Evolutionary conservation across 2,329 filamentous ascomycete genomes (phyloP).

Genomic region (Didymella sp.): DNA sequence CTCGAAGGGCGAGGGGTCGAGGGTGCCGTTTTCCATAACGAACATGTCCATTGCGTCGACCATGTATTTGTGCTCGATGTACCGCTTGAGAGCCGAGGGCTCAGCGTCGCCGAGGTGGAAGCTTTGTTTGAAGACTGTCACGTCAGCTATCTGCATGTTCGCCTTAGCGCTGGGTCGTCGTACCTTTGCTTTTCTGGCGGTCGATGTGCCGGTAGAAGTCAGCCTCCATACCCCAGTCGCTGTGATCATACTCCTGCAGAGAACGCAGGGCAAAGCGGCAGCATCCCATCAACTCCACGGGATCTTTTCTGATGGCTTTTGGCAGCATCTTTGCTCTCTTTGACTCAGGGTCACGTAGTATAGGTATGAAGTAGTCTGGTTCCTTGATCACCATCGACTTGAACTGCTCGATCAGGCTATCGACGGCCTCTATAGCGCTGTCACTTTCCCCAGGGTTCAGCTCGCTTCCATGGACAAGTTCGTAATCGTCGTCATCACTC

Average conservation of each 20-base stretch:
- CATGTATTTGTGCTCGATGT: conserved; percentile 49
- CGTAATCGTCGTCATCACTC: conserved; percentile 15
- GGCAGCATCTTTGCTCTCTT: conserved; percentile 17
- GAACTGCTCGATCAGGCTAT: conserved; percentile 20
- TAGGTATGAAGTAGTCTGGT: conserved; percentile 25
- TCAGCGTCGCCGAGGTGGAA: conserved; percentile 57
- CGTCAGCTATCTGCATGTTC: background rate
- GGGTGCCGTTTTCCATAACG: conserved; percentile 19
- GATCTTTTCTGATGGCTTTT: conserved; percentile 16
- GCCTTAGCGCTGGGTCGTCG: background rate
- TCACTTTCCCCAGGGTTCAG: conserved; percentile 12
- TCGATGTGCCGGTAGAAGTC: conserved; percentile 43
- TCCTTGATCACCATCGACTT: background rate
- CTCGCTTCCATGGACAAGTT: background rate
- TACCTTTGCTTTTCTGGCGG: conserved; percentile 48
- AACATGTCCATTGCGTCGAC: conserved; percentile 40
- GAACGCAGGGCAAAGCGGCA: conserved; percentile 23
- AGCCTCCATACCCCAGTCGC: conserved; percentile 20
- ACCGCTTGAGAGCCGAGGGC: conserved; percentile 49
- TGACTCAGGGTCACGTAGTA: conserved; percentile 18
- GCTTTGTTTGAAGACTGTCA: conserved; percentile 51
- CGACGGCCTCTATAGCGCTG: conserved; percentile 17
- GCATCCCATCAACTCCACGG: conserved; percentile 24
- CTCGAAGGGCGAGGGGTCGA: conserved; percentile 32
- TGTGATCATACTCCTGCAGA: conserved; percentile 22